Base-by-base conservation (phyloP, 1,284 basidiomycete species). In the Ganoderma boninense region DNA sequence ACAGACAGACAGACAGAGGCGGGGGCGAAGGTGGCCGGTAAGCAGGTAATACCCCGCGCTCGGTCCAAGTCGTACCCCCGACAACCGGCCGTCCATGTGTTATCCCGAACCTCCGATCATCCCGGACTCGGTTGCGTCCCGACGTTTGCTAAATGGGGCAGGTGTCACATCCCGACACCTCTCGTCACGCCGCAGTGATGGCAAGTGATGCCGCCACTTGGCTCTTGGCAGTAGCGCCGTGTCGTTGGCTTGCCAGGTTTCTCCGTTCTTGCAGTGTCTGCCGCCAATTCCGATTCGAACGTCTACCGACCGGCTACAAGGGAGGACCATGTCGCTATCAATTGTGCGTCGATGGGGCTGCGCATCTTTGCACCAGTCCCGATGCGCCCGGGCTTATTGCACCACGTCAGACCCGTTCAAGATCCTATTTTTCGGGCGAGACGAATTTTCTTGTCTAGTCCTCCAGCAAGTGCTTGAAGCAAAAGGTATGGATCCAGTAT, bases 351-450 rank as follows among this genome's bases (percentile, higher is more conserved):
- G 64, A 16, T 46, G 62, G 8, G 18, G 23, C 11, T 35, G 54
- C 42, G 11, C 23, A 20, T 57, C 52, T n/a, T 65, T n/a, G 64
- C 38, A 42, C 52, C 43, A 40, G 54, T n/a, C 18, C 18, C 18
- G 54, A 23, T 7, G 43, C n/a, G 3, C 16, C 40, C 56, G 67
- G 11, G n/a, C 35, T 1, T 69, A 64, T 44, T 70, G 69, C 23
- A 60, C 63, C 35, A 44, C 57, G 13, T 14, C 64, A n/a, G 68
- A 68, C 23, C 62, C 65, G 0, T 90, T 87, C 78, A 85, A 85
- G 32, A 84, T 94, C 62, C 83, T 94, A 7, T 93, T 92, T 78
- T 84, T 92, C 74, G 92, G 92, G 64, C 87, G 90, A n/a, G 92
- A 93, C 77, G 87, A 90, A 71, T 93, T 93, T 78, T 93, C 92